These are phyloP conservation scores for Colletotrichum chrysophilum DNA, from an alignment of 2,329 filamentous ascomycete genomes.

Conservation along the genomic window DNA sequence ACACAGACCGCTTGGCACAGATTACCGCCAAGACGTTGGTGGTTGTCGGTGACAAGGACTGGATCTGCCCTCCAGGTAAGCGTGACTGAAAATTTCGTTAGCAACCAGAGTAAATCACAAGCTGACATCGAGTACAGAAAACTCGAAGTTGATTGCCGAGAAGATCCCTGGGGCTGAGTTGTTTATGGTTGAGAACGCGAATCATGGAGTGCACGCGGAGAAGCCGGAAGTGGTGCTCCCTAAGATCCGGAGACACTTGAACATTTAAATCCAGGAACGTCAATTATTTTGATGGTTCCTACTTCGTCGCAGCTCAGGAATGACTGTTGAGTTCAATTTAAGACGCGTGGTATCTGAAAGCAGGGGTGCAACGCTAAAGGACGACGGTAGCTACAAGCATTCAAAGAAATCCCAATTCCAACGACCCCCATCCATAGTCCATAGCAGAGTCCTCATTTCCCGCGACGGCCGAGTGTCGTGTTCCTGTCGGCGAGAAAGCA, in stretches of 20 bases:
- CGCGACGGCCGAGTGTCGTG: constrained; percentile 2
- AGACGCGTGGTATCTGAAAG: neutral
- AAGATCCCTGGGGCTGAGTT: constrained; percentile 31
- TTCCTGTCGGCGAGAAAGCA: constrained; percentile 16
- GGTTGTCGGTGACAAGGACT: constrained; percentile 41
- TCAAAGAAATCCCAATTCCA: constrained; percentile 21
- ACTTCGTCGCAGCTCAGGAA: neutral
- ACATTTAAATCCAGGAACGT: neutral
- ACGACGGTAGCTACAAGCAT: neutral
- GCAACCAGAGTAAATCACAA: neutral
- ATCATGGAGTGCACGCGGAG: constrained; percentile 41
- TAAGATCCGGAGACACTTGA: constrained; percentile 26
- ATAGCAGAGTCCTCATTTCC: constrained; percentile 8
- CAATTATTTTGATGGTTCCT: neutral
- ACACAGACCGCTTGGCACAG: constrained; percentile 29
- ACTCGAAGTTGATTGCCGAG: constrained; percentile 34
- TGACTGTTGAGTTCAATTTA: neutral
- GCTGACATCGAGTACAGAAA: constrained; percentile 24
- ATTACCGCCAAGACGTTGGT: constrained; percentile 40
- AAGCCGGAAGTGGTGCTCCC: constrained; percentile 33
- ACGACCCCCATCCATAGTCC: constrained; percentile 18
- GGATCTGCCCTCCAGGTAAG: constrained; percentile 42
- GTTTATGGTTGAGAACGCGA: constrained; percentile 33
- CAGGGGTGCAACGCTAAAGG: neutral
- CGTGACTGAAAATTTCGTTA: neutral